Evolutionary conservation across 441 rosid species (phyloP).

Genomic region (Pelargonium citronellum): DNA sequence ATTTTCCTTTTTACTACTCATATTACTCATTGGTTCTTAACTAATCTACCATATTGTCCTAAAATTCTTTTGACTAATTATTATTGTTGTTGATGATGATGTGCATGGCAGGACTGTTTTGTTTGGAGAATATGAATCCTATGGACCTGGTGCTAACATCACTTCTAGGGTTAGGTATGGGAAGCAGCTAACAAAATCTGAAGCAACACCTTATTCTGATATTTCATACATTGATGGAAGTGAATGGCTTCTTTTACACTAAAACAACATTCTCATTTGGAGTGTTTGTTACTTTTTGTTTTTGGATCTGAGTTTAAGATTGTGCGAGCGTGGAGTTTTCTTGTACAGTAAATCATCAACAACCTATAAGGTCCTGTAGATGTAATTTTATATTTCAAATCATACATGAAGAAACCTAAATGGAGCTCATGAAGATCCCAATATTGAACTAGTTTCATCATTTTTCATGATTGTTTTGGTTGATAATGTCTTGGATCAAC

Average conservation of each 20-base stretch:
- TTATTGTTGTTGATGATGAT: neutral
- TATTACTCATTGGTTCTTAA: neutral
- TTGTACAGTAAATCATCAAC: no score
- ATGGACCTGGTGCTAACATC: slow-evolving; percentile 59
- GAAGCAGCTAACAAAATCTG: slow-evolving; percentile 45
- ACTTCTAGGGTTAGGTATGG: slow-evolving; percentile 40
- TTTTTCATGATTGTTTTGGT: no score
- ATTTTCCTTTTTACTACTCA: neutral
- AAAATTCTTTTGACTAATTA: neutral
- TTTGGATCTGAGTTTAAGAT: no score
- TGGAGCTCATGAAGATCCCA: no score
- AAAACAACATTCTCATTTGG: neutral
- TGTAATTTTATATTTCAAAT: no score
- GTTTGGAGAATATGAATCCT: slow-evolving; percentile 63
- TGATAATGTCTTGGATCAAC: slow-evolving; percentile 29
- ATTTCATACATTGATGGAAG: slow-evolving; percentile 58
- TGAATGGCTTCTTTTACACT: slow-evolving; percentile 41
- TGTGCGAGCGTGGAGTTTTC: no score
- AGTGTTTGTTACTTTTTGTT: neutral
- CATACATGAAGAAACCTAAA: no score
- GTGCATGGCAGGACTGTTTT: slow-evolving; percentile 44
- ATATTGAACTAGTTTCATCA: no score
- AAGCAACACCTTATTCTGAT: slow-evolving; percentile 44
- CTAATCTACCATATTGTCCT: neutral
- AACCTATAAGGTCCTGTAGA: no score